Percentiles rank a stretch among this genome's conserved stretches.
phyloP scores from a whole-genome alignment of 805 yeast species.

The Metschnikowia amazonensis region DNA sequence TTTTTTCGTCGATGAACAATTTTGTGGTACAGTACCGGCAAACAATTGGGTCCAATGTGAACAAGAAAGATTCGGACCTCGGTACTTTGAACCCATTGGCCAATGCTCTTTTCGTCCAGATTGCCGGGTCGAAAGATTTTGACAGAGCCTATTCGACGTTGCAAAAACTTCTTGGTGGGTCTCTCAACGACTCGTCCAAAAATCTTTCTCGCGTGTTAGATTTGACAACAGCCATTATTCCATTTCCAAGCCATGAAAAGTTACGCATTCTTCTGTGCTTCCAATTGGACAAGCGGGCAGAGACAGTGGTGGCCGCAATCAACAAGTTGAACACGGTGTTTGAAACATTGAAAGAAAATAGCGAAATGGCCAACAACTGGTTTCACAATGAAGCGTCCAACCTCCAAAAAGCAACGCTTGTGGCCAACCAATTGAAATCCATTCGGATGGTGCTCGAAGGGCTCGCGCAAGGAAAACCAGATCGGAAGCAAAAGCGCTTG shows the following conservation, averaged over 20 bases:
- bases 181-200: constrained; percentile 4
- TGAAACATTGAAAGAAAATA: constrained; percentile 29
- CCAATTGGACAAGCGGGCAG: constrained; percentile 32
- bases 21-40: constrained; percentile 38
- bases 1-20: constrained; percentile 37
- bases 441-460: constrained; percentile 48
- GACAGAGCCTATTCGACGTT: constrained; percentile 41
- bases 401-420: constrained; percentile 50
- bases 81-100: constrained; percentile 58
- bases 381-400: constrained; percentile 49
- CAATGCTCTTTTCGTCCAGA: constrained; percentile 52
- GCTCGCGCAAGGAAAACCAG: constrained; percentile 19
- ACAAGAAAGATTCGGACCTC: constrained; percentile 26
- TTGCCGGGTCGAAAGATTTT: constrained; percentile 47
- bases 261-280: constrained; percentile 33
- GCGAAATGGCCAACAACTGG: constrained; percentile 38
- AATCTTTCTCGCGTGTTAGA: constrained; percentile 38
- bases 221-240: constrained; percentile 48
- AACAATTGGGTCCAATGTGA: constrained; percentile 21
- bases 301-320: constrained; percentile 29
- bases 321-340: constrained; percentile 38
- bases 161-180: constrained; percentile 24
- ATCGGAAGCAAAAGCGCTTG: constrained; percentile 7
- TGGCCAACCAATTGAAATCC: constrained; percentile 53
- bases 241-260: constrained; percentile 45